Evolutionary conservation across 257 asterid genomes (phyloP), one percentile per base, ranked within the genome.

Genomic region (Thymus quinquecostatus): DNA sequence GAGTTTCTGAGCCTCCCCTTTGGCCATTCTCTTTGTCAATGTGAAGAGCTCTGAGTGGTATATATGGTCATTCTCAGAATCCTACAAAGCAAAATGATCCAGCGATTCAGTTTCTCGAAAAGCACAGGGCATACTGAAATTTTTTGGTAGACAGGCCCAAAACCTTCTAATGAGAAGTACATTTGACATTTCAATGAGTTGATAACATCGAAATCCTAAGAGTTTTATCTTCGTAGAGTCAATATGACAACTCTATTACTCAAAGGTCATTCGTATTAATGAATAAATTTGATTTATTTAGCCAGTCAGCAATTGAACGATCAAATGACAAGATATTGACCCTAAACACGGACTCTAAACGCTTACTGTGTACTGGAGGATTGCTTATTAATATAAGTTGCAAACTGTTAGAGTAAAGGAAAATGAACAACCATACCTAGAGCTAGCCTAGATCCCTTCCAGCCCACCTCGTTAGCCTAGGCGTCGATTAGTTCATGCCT

Each of bases 31-130:
- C 83, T 94, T 94, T 64, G 99, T 89, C 80, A 94, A 71, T 29
- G 95, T 82, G 66, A 94, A 94, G 68, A 86, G 93, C 81, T 94
- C 99, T 28, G 96, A 87, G 84, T 94, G 96, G 83, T 94, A 94
- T 83, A 94, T 94, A 79, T 94, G 98, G 77, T 94, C 97, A 78
- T 94, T 94, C 76, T 89, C 97, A 78, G 99, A 88, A 85, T 94
- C 99, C 99, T 94, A 77, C n/a, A 70, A 69, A 61, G 54, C 7
- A 65, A 71, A 67, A 62, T 51, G 54, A 73, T 73, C 10, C 54
- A 60, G 38, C 75, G 41, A 65, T 43, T 48, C 65, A 68, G 51
- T 68, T 65, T 30, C 59, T 40, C n/a, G 48, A 11, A 71, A 75
- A 57, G 68, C 58, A 38, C 48, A 64, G 14, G 44, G 43, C 58